Evolutionary conservation across 2,329 filamentous ascomycete species (phyloP), one percentile per base, ranked within the genome.

Genomic region (Botryotinia convoluta): DNA sequence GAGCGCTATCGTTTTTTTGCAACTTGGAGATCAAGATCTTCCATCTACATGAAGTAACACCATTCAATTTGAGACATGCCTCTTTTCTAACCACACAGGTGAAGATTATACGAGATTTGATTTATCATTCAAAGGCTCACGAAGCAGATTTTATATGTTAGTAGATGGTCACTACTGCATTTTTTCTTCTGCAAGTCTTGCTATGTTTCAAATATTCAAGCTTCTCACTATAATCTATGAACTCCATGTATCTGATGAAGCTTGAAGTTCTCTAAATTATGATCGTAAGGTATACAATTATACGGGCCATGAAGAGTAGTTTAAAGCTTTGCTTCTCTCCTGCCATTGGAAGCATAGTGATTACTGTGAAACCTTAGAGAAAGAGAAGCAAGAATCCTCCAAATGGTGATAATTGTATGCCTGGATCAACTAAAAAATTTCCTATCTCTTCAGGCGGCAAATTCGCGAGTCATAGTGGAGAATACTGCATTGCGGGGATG

Each of bases 401-500:
- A n/a, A 16, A 51, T 7, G 2, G 4, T 51, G 4, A 6, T 0
- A 9, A n/a, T n/a, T 51, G 10, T n/a, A n/a, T 5, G 10, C 4
- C 12, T n/a, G 3, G 48, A 12, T 51, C 9, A n/a, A n/a, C 26
- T 51, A 0, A 54, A 1, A 5, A 54, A 18, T 18, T 16, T 7
- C 14, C 14, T 8, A 29, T 29, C 26, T 8, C 14, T 29, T 29
- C 7, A 57, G 4, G 48, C 14, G 26, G 48, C 12, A 51, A 14
- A 57, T 18, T 2, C 12, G 9, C n/a, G 51, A 54, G 14, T 57
- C n/a, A 29, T 18, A 6, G 26, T 14, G 4, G 5, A 51, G 0
- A 7, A 14, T 8, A 0, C 51, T 32, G 6, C 16, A 32, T 3
- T 57, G 6, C 14, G 14, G 14, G 0, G 7, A 4, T 1, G 18